Evolutionary conservation across 73 alveolate species (phyloP), one percentile per base, ranked within the genome.

Genomic region (Breviolum minutum): DNA sequence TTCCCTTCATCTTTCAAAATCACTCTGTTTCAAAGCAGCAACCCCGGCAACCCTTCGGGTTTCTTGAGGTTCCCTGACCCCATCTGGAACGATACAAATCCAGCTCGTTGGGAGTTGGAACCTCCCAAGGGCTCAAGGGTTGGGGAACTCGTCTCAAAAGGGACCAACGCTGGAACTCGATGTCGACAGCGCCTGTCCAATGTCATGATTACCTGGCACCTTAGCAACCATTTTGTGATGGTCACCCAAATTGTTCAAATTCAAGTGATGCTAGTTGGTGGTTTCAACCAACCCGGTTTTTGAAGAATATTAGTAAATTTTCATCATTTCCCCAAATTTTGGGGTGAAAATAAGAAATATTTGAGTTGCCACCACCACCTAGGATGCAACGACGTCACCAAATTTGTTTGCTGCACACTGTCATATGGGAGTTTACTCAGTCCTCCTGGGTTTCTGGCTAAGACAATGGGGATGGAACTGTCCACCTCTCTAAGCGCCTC

Each of bases 131-230:
- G 30, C n/a, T n/a, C 12, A 27, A 61, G 60, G 77, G 22, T 32
- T 62, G 94, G 29, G 32, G n/a, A n/a, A n/a, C n/a, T n/a, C n/a
- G n/a, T n/a, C n/a, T n/a, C n/a, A n/a, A n/a, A n/a, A n/a, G n/a
- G n/a, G n/a, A n/a, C n/a, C n/a, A n/a, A n/a, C n/a, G n/a, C n/a
- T n/a, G n/a, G n/a, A n/a, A n/a, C n/a, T n/a, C n/a, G n/a, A n/a
- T n/a, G n/a, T n/a, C n/a, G n/a, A n/a, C n/a, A n/a, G n/a, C 62
- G 96, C 96, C 96, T 89, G 96, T 54, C 96, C 96, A 54, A 89
- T 89, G 87, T 89, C 96, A 26, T 89, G 96, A 74, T 89, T 89
- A 27, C 96, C 96, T 9, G 96, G 87, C 24, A 89, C 96, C 96
- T 89, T 17, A 60, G 82, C 17, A 10, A 69, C 48, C 19, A 40